These are phyloP conservation scores for Nissolia schottii DNA, from an alignment of 306 rosid genomes.

Conservation along the genomic window DNA sequence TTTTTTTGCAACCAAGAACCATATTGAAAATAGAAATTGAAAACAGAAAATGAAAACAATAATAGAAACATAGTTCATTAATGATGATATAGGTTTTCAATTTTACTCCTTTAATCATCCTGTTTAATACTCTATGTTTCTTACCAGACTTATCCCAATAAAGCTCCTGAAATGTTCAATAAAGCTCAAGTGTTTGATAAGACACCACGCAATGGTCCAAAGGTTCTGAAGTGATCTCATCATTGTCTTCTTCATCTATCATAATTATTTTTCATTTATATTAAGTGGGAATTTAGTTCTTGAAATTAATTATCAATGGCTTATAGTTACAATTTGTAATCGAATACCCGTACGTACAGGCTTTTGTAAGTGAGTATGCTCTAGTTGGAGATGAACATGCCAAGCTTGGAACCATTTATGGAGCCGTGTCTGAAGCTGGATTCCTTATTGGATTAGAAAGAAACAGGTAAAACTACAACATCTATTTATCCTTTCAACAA, in stretches of 20 bases:
- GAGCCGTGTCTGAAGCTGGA: constrained; percentile 78
- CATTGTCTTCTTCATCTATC: not conserved
- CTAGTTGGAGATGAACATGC: constrained; percentile 47
- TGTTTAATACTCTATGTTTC: constrained; percentile 19
- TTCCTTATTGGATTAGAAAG: constrained; percentile 80
- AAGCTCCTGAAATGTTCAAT: constrained; percentile 43
- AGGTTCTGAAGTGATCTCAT: constrained; percentile 11
- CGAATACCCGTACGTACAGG: constrained; percentile 45
- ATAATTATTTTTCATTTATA: not conserved
- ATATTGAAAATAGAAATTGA: too few relatives aligned
- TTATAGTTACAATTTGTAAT: not conserved
- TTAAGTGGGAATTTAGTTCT: not conserved
- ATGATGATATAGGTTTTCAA: too few relatives aligned
- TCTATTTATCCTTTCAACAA: not conserved
- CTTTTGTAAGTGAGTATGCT: constrained; percentile 93
- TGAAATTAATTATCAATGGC: not conserved
- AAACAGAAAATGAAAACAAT: too few relatives aligned
- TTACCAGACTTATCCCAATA: constrained; percentile 49
- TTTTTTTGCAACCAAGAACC: too few relatives aligned
- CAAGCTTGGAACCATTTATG: constrained; percentile 58
- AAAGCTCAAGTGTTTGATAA: constrained; percentile 48
- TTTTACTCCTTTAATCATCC: not conserved
- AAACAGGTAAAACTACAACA: constrained; percentile 53
- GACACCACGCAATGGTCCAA: constrained; percentile 49
- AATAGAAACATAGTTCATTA: too few relatives aligned